phyloP scores from a whole-genome alignment of 441 rosid genomes.

The Pelargonium australe region DNA sequence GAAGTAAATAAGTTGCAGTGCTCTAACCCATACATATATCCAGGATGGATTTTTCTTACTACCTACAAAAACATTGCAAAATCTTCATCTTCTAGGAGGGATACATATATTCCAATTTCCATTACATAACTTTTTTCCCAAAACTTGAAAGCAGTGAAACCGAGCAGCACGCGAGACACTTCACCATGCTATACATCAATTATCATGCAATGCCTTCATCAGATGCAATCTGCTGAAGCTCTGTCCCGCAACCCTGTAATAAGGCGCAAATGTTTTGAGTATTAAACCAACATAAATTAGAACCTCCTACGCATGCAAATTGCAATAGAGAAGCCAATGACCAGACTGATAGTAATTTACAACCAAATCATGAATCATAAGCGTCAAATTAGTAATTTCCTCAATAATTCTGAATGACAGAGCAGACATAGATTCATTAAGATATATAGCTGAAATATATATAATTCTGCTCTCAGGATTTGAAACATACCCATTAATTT shows the following conservation, averaged over 20 bases:
- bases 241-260: constrained; percentile 85
- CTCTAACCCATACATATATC: no score
- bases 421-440: neutral
- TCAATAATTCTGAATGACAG: neutral
- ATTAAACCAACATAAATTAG: no score
- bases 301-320: no score
- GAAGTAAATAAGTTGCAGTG: no score
- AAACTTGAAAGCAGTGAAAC: neutral
- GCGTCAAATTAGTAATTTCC: no score
- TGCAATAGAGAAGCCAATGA: no score
- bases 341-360: no score
- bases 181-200: constrained; percentile 24
- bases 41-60: no score
- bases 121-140: neutral
- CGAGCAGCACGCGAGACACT: neutral
- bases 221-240: constrained; percentile 75
- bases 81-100: neutral
- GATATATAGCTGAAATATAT: neutral
- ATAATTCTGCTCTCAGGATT: neutral
- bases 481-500: constrained; percentile 83
- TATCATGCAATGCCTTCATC: constrained; percentile 75
- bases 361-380: no score
- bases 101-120: neutral
- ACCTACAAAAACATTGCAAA: no score
- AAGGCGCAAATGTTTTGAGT: neutral